Evolutionary conservation across 331 rosid genomes (phyloP).

Genomic region (Malus hybrid): DNA sequence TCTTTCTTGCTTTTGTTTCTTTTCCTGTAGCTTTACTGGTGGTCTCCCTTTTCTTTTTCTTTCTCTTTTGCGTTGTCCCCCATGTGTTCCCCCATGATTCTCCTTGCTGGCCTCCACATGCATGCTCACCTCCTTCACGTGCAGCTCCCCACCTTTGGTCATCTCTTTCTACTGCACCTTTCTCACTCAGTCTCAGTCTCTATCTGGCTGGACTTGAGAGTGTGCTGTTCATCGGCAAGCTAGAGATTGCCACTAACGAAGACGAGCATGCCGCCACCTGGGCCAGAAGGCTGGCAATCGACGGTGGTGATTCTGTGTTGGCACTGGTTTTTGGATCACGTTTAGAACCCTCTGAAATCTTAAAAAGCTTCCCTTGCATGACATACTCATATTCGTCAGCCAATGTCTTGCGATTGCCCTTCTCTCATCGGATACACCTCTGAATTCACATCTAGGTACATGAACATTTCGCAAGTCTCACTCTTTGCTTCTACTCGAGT

Average conservation of each 20-base stretch:
- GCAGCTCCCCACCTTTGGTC: no score
- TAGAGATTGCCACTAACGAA: conserved; percentile 89
- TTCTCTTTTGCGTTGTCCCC: no score
- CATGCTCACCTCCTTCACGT: no score
- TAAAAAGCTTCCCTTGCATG: conserved; percentile 88
- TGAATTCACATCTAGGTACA: conserved; percentile 83
- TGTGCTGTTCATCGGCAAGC: conserved; percentile 83
- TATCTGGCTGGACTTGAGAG: conserved; percentile 83
- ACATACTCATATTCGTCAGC: conserved; percentile 85
- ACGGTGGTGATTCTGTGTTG: conserved; percentile 75
- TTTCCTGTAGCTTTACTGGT: no score
- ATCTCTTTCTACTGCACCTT: no score
- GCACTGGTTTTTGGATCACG: conserved; percentile 73
- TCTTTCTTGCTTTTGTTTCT: no score
- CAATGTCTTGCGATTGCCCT: conserved; percentile 62
- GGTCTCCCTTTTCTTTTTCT: no score
- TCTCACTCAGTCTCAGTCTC: no score
- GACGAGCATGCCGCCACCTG: conserved; percentile 79
- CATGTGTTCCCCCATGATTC: no score
- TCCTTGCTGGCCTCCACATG: no score
- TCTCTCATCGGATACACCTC: conserved; percentile 66
- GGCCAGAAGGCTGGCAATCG: conserved; percentile 83
- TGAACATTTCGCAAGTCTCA: conserved; percentile 93
- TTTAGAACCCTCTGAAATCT: conserved; percentile 68
- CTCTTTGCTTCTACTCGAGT: conserved; percentile 86